Base-by-base conservation (phyloP, 1,284 basidiomycete genomes). In the Xerocomus minutiporus region DNA sequence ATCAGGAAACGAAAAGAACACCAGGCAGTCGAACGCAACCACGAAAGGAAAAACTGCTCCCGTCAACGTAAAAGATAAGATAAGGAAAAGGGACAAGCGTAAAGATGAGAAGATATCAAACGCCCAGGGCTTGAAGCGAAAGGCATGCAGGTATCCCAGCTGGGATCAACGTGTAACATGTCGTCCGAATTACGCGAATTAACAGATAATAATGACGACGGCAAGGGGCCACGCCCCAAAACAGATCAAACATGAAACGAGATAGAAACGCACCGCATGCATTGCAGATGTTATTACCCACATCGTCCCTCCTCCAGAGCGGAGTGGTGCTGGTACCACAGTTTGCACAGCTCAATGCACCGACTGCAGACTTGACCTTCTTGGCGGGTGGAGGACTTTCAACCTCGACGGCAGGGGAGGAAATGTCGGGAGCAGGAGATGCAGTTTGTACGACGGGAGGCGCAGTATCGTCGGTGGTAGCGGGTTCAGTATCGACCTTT, bases 311-410 rank as follows among this genome's bases (percentile, higher is more conserved):
- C 64, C 93, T 77, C 93, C 93, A 97, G 5, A 97, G 75, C 12
- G 93, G 93, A 1, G 93, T 97, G 41, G 94, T 96, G 69, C 89
- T 93, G 40, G 93, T 96, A 17, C 90, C 89, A 71, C 93, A 97
- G 70, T 94, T 93, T 40, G 88, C 83, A 72, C 93, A 97, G 66
- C 86, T 86, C 64, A 95, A 72, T 15, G 88, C 91, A 53, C 91
- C 91, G 38, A 93, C 86, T 0, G 80, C 74, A 17, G 78, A 72
- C 53, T 67, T 67, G 44, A 29, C 57, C 55, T 65, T 71, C 63
- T 59, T 68, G 47, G 60, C 35, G 50, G 65, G 58, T 35, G 51
- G 57, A 34, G 61, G 56, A 59, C 59, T 67, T 20, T 68, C 62
- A 35, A 20, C 62, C 39, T 69, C 67, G 11, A 8, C 57, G 31